phyloP scores from a whole-genome alignment of 768 basidiomycete genomes.

The Dentipellis sp. region DNA sequence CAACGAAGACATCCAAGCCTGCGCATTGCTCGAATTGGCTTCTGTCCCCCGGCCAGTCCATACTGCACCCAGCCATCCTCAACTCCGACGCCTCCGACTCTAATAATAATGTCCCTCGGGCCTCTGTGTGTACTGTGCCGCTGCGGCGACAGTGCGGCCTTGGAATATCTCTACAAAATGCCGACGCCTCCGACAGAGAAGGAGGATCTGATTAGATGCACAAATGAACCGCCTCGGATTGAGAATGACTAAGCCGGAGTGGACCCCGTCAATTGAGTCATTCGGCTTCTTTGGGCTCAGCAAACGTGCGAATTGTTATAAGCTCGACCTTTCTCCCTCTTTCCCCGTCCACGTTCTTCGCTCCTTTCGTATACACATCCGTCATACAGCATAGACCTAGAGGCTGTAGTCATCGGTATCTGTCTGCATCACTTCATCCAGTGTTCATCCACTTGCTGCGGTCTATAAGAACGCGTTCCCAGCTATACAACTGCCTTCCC shows the following conservation, averaged over 20 bases:
- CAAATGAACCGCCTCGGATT: neutral
- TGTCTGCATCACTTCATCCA: neutral
- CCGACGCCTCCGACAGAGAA: too few relatives aligned
- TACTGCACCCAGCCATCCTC: neutral
- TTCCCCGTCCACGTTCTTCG: constrained; percentile 10
- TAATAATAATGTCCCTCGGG: too few relatives aligned
- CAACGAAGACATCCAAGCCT: neutral
- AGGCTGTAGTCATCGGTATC: neutral
- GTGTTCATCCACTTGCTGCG: neutral
- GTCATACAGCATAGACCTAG: constrained; percentile 1
- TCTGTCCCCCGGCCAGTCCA: too few relatives aligned
- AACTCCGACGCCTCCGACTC: neutral
- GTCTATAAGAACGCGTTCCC: neutral
- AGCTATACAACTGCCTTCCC: too few relatives aligned
- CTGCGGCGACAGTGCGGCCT: too few relatives aligned
- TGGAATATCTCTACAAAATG: too few relatives aligned
- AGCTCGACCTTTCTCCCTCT: neutral
- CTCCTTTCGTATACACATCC: neutral
- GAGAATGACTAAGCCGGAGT: neutral
- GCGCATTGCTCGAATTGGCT: neutral
- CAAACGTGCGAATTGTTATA: constrained; percentile 14
- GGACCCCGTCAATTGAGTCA: constrained; percentile 2
- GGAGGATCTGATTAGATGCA: too few relatives aligned
- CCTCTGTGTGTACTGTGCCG: too few relatives aligned
- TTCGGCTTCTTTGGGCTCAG: neutral